These are phyloP conservation scores for Madurella fahalii DNA, from an alignment of 2,329 filamentous ascomycete species.

Conservation along the genomic window DNA sequence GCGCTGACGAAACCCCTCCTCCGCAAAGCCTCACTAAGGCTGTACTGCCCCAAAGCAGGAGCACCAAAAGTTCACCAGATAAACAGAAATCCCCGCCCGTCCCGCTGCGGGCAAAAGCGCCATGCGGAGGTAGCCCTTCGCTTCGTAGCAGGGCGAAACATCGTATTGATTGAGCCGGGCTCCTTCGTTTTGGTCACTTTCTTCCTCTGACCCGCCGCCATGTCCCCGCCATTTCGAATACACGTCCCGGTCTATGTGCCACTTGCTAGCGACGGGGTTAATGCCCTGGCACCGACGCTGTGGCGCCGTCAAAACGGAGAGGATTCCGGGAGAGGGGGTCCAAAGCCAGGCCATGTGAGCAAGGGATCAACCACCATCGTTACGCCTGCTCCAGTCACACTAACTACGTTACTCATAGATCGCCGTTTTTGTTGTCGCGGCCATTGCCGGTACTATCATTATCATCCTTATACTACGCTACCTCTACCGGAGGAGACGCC, in stretches of 20 bases:
- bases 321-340: neutral
- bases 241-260: neutral
- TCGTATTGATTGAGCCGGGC: neutral
- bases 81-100: neutral
- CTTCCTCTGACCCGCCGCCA: neutral
- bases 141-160: conserved; percentile 8
- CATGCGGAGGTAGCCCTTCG: conserved; percentile 12
- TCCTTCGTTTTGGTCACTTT: neutral
- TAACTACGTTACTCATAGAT: conserved; percentile 5
- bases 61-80: neutral
- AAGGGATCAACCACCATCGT: neutral
- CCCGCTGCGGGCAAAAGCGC: conserved; percentile 10
- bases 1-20: conserved; percentile 4
- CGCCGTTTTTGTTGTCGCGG: conserved; percentile 6
- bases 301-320: neutral
- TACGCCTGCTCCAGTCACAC: neutral
- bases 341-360: neutral
- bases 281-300: neutral
- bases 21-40: neutral
- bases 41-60: neutral
- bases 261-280: neutral
- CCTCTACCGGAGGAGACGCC: conserved; percentile 2
- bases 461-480: conserved; percentile 1
- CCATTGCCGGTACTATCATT: neutral
- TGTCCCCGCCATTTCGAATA: conserved; percentile 15